Evolutionary conservation across 495 filamentous ascomycete genomes (phyloP).

Genomic region (Xylaria sp.): DNA sequence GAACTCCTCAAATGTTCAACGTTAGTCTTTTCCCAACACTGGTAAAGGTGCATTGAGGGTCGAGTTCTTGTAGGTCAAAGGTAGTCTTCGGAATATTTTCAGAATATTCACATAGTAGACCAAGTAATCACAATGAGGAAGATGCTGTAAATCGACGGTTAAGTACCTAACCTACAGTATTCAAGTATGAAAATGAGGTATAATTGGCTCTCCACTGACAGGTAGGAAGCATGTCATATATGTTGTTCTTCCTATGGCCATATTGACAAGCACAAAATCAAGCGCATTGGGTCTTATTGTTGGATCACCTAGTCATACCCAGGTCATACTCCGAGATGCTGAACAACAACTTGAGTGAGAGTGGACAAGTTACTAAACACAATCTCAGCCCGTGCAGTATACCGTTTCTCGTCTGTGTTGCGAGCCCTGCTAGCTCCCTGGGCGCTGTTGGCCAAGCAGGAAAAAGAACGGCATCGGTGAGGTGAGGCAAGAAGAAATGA

Average conservation of each 20-base stretch:
- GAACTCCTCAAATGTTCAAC: not conserved
- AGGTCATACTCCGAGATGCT: not conserved
- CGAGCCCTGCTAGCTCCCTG: not conserved
- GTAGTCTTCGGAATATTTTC: no score
- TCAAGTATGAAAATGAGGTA: not conserved
- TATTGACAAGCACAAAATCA: not conserved
- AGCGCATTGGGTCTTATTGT: not conserved
- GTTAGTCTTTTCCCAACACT: not conserved
- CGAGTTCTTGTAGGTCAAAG: no score
- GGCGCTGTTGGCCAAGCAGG: not conserved
- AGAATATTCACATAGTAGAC: no score
- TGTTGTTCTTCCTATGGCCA: not conserved
- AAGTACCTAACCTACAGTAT: not conserved
- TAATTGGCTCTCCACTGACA: not conserved
- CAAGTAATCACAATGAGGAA: no score
- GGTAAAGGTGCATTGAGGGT: not conserved
- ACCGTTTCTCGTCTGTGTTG: not conserved
- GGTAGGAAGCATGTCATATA: not conserved
- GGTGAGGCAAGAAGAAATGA: conserved; percentile 9
- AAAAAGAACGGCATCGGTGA: not conserved
- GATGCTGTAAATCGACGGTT: no score
- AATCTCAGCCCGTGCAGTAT: not conserved
- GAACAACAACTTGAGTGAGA: not conserved
- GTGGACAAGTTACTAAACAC: not conserved
- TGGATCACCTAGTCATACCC: not conserved